phyloP scores from a whole-genome alignment of 495 filamentous ascomycete species.

The Evansstolkia leycettana region DNA sequence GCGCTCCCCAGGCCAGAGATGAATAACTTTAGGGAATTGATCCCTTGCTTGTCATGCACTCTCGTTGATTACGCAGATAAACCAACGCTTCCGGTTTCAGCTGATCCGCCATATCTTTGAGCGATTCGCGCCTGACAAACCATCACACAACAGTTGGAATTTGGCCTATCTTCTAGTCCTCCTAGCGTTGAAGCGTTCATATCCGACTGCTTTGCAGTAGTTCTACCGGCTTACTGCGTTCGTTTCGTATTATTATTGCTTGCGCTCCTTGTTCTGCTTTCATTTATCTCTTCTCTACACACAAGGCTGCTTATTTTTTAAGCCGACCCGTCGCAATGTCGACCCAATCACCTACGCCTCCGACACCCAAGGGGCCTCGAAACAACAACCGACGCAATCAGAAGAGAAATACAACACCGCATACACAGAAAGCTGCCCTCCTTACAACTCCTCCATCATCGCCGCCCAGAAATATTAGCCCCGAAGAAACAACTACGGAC shows the following conservation, averaged over 20 bases:
- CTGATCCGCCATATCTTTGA: constrained; percentile 5
- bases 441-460: constrained; percentile 34
- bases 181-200: constrained; percentile 6
- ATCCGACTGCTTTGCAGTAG: constrained; percentile 28
- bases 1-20: constrained; percentile 9
- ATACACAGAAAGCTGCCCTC: constrained; percentile 15
- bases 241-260: constrained; percentile 8
- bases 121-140: not conserved
- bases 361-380: constrained; percentile 27
- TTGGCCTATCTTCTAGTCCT: constrained; percentile 2
- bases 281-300: constrained; percentile 9
- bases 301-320: constrained; percentile 36
- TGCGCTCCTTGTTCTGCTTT: constrained; percentile 2
- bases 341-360: constrained; percentile 26
- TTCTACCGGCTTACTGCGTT: constrained; percentile 10
- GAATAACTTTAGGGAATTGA: constrained; percentile 8
- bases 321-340: constrained; percentile 31
- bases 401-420: constrained; percentile 25
- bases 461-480: constrained; percentile 26
- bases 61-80: constrained; percentile 9
- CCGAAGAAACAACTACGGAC: constrained; percentile 20
- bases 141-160: not conserved
- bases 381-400: constrained; percentile 23
- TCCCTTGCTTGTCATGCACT: constrained; percentile 3
- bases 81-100: constrained; percentile 5